Conservation (phyloP, 257 asterid species). For the Forsythia viridissima region DNA sequence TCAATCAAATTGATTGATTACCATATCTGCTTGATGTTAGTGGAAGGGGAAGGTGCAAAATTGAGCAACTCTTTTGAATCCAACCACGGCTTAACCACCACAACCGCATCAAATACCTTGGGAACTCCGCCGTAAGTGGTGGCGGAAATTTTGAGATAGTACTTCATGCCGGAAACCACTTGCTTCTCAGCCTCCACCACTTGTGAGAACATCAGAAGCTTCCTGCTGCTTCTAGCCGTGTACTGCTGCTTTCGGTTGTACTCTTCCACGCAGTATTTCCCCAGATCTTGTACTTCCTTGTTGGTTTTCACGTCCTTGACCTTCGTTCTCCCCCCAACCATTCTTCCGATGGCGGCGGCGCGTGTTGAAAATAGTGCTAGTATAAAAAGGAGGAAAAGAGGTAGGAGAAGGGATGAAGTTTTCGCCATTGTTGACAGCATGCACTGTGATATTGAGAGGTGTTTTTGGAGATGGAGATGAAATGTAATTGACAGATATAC, state of each 20-base stretch:
- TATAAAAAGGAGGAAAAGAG: conserved; percentile 13
- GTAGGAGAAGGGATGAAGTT: background rate
- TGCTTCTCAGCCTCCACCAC: conserved; percentile 73
- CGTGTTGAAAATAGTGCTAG: conserved; percentile 5
- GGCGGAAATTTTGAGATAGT: conserved; percentile 60
- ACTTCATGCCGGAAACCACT: conserved; percentile 75
- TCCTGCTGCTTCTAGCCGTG: conserved; percentile 16
- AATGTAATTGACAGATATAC: background rate
- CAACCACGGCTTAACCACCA: conserved; percentile 58
- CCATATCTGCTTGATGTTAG: background rate
- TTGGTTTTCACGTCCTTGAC: conserved; percentile 50
- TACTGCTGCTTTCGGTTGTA: conserved; percentile 37
- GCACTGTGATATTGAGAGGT: background rate
- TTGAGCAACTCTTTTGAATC: conserved; percentile 37
- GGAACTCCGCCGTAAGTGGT: conserved; percentile 18
- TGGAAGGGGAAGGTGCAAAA: conserved; percentile 40
- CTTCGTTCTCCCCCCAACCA: conserved; percentile 44
- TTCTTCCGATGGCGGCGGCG: conserved; percentile 20
- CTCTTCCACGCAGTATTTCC: conserved; percentile 58
- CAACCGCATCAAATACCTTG: conserved; percentile 46
- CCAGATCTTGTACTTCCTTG: conserved; percentile 56
- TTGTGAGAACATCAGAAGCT: conserved; percentile 36
- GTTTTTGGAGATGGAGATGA: background rate
- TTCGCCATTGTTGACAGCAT: background rate
- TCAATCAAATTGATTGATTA: background rate